These are phyloP conservation scores for Isoetes engelmannii DNA, from an alignment of 83 land plant genomes.

Conservation along the genomic window DNA sequence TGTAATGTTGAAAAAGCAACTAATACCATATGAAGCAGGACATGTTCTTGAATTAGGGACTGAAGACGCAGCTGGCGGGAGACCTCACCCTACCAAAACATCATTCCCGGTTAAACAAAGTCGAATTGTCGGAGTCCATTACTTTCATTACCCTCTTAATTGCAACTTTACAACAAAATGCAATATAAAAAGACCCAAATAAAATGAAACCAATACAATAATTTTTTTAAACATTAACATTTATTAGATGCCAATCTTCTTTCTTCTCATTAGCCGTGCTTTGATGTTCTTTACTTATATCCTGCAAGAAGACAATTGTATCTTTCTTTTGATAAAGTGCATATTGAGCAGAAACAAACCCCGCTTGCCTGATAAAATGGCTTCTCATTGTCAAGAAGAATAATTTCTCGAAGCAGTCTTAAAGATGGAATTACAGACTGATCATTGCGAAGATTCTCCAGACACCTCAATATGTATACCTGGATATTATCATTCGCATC, in stretches of 20 bases:
- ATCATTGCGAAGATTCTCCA: constrained; percentile 18
- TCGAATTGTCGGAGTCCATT: no score
- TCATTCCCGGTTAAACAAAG: not conserved
- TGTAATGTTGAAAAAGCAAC: not conserved
- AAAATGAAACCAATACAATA: no score
- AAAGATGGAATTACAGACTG: constrained; percentile 29
- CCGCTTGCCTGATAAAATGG: constrained; percentile 28
- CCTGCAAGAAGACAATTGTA: no score
- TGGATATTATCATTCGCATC: constrained; percentile 5
- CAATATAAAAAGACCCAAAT: no score
- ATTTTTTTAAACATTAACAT: no score
- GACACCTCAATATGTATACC: constrained; percentile 28
- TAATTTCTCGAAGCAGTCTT: constrained; percentile 25
- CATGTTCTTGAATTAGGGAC: constrained; percentile 25
- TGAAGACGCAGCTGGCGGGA: constrained; percentile 29
- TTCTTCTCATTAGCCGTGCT: no score
- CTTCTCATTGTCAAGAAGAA: constrained; percentile 23
- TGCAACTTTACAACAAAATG: no score
- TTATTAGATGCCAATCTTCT: no score
- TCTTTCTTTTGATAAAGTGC: no score
- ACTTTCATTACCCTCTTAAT: no score
- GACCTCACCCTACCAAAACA: constrained; percentile 18
- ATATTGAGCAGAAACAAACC: no score
- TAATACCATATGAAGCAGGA: constrained; percentile 24
- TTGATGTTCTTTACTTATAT: no score